These are phyloP conservation scores for Nemania serpens DNA, from an alignment of 2,329 filamentous ascomycete genomes.

Conservation along the genomic window DNA sequence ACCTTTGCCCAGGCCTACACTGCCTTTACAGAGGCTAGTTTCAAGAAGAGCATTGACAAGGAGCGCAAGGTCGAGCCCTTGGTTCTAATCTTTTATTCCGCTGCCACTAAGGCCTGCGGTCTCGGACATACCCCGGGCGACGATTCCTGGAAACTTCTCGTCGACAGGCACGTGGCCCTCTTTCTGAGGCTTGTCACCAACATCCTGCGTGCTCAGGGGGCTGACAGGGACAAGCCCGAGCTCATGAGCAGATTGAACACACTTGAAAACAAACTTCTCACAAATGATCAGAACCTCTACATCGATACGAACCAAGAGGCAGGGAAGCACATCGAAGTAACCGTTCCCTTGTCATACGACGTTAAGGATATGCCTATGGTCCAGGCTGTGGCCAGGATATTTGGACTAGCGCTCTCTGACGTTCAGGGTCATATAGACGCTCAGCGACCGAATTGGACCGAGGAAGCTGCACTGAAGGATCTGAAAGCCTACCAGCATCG, in stretches of 20 bases:
- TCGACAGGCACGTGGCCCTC: constrained; percentile 91
- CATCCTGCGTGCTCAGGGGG: constrained; percentile 81
- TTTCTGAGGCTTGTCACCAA: constrained; percentile 86
- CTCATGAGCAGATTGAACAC: constrained; percentile 77
- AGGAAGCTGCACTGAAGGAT: constrained; percentile 86
- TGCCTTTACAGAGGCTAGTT: constrained; percentile 84
- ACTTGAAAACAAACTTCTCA: constrained; percentile 90
- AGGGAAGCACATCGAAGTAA: constrained; percentile 75
- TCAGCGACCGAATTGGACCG: constrained; percentile 82
- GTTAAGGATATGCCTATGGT: constrained; percentile 97
- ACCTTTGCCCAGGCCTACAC: constrained; percentile 96
- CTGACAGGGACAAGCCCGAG: constrained; percentile 83
- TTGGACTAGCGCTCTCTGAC: constrained; percentile 76
- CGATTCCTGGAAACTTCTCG: constrained; percentile 87
- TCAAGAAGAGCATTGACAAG: constrained; percentile 90
- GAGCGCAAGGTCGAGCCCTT: constrained; percentile 91
- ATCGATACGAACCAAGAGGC: constrained; percentile 63
- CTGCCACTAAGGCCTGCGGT: constrained; percentile 85
- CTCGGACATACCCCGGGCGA: constrained; percentile 75
- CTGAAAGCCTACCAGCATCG: constrained; percentile 92
- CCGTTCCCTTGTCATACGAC: constrained; percentile 84
- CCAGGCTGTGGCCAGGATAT: constrained; percentile 83
- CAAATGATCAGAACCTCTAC: constrained; percentile 88
- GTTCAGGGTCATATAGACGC: constrained; percentile 87
- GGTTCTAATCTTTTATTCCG: constrained; percentile 94